Evolutionary conservation across 805 yeast species (phyloP).

Genomic region (Barnettozyma vustinii): DNA sequence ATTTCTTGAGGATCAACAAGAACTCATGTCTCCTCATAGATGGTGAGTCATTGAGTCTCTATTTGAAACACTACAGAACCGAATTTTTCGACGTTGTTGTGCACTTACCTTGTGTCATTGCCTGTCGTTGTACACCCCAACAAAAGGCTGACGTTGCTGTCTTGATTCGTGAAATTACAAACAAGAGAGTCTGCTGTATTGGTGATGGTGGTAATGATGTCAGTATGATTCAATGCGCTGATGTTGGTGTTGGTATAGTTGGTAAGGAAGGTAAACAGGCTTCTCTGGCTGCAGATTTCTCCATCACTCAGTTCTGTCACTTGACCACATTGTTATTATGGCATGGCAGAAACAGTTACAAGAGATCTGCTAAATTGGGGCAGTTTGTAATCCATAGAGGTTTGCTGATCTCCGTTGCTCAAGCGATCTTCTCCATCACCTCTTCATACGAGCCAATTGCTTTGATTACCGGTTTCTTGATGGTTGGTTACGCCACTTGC

Average conservation of each 20-base stretch:
- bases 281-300: constrained; percentile 93
- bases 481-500: constrained; percentile 97
- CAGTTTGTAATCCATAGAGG: constrained; percentile 98
- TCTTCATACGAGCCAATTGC: constrained; percentile 92
- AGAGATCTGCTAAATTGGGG: constrained; percentile 89
- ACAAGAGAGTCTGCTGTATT: constrained; percentile 91
- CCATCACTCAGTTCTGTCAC: constrained; percentile 87
- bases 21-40: constrained; percentile 74
- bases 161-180: constrained; percentile 70
- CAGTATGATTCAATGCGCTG: constrained; percentile 97
- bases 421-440: constrained; percentile 84
- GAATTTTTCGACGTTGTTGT: constrained; percentile 80
- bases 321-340: constrained; percentile 81
- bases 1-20: constrained; percentile 60
- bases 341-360: constrained; percentile 98
- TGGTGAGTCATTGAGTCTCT: constrained; percentile 82
- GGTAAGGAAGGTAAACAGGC: constrained; percentile 99
- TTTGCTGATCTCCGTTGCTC: constrained; percentile 86
- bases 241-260: constrained; percentile 97
- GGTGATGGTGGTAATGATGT: constrained; percentile 99
- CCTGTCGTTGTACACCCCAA: constrained; percentile 98
- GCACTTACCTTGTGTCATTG: constrained; percentile 87
- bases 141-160: constrained; percentile 95
- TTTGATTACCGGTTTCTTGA: constrained; percentile 89
- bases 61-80: constrained; percentile 52